Percentiles rank a stretch among this genome's conserved stretches.
These are phyloP conservation scores for Candida sp. DNA, from an alignment of 1,139 yeast species.

Conservation along the genomic window DNA sequence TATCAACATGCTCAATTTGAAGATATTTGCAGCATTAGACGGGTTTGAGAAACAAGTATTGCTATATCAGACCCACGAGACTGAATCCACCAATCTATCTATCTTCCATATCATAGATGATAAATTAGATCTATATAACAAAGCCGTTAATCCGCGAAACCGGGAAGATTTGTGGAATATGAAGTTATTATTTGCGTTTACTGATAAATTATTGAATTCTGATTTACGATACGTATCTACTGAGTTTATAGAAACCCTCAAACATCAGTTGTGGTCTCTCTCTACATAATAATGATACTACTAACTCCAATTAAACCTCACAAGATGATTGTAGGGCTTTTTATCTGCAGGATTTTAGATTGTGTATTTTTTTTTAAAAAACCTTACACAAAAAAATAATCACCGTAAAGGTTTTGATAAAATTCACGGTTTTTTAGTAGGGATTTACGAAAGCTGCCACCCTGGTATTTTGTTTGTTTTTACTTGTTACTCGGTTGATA, in stretches of 20 bases:
- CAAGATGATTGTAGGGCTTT: neutral
- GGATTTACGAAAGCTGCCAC: neutral
- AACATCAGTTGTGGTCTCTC: conserved; percentile 38
- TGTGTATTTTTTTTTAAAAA: neutral
- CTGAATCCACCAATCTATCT: conserved; percentile 23
- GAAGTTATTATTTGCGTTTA: conserved; percentile 59
- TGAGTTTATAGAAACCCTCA: conserved; percentile 51
- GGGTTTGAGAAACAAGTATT: conserved; percentile 34
- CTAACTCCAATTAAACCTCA: neutral
- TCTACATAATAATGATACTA: neutral
- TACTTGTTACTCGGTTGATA: neutral
- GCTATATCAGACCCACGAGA: conserved; percentile 22
- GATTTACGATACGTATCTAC: conserved; percentile 39
- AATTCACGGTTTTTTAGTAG: neutral
- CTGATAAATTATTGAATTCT: conserved; percentile 38
- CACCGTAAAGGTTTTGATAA: neutral
- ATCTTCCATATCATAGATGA: conserved; percentile 53
- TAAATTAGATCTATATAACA: conserved; percentile 47
- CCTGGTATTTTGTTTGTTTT: neutral
- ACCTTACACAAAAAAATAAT: neutral
- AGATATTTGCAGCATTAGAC: conserved; percentile 21
- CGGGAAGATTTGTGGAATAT: conserved; percentile 67
- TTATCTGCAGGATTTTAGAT: neutral
- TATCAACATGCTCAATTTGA: conserved; percentile 15
- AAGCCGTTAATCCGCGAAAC: conserved; percentile 41